A percentile compares a stretch with the other conserved stretches of the same genome.
Evolutionary conservation across 352 stramenopile genomes (phyloP).

Genomic region (Elongisporangium senticosum): DNA sequence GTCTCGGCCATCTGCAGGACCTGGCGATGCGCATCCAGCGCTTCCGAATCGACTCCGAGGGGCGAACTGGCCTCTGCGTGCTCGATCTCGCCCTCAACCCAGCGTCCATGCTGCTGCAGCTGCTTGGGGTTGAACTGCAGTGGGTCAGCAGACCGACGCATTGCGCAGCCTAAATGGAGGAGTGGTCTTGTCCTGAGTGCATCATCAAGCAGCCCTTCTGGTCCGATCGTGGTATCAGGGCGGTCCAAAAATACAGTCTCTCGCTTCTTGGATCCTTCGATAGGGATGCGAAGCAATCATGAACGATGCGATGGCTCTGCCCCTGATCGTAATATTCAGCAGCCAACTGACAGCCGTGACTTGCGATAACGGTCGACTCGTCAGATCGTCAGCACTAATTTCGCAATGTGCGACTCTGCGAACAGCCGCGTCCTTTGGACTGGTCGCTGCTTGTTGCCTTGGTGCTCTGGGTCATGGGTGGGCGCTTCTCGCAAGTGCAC

Average conservation of each 20-base stretch:
- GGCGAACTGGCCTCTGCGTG: background rate
- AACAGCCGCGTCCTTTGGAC: background rate
- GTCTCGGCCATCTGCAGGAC: conserved; percentile 59
- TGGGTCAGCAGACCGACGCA: background rate
- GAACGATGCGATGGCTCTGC: too few species aligned
- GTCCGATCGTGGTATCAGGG: background rate
- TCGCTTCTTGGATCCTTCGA: background rate
- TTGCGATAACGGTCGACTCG: background rate
- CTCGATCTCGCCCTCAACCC: background rate
- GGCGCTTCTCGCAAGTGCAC: conserved; percentile 69
- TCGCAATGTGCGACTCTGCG: background rate
- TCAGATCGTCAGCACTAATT: background rate
- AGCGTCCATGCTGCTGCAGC: background rate
- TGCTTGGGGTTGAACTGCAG: background rate
- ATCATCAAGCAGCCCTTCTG: background rate
- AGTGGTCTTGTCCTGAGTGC: background rate
- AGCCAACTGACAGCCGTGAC: too few species aligned
- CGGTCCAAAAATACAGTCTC: background rate
- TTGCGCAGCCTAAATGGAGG: background rate
- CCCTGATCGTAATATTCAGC: background rate
- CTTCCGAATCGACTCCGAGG: conserved; percentile 8
- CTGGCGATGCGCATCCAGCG: conserved; percentile 47
- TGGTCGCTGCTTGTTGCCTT: background rate
- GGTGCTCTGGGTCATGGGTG: conserved; percentile 30
- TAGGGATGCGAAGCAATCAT: too few species aligned